Percentiles rank a stretch among this genome's conserved stretches.
phyloP scores from a whole-genome alignment of 495 filamentous ascomycete genomes.

The Xylaria venustula region DNA sequence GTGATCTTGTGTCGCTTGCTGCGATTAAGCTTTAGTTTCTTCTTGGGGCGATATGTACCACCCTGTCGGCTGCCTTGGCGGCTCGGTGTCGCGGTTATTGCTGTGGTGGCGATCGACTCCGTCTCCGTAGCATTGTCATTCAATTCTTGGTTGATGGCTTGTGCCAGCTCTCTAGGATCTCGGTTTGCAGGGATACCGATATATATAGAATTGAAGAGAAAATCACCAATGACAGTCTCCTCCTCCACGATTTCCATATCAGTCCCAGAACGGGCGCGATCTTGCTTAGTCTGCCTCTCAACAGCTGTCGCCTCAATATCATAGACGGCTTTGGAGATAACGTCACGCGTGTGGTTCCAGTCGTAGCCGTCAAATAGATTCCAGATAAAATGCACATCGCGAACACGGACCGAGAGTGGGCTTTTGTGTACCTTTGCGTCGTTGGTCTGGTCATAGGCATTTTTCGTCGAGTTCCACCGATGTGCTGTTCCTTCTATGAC shows the following conservation, averaged over 20 bases:
- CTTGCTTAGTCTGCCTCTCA: constrained; percentile 59
- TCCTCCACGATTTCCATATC: constrained; percentile 67
- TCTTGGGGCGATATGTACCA: constrained; percentile 44
- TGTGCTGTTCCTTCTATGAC: constrained; percentile 66
- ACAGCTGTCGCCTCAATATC: constrained; percentile 79
- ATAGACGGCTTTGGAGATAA: constrained; percentile 80
- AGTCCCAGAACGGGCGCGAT: constrained; percentile 40
- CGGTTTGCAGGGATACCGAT: constrained; percentile 86
- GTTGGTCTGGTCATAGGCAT: constrained; percentile 67
- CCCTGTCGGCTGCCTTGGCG: constrained; percentile 52
- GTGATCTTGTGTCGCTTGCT: constrained; percentile 94
- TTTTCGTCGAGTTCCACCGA: constrained; percentile 72
- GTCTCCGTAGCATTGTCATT: constrained; percentile 87
- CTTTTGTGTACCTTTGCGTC: constrained; percentile 60
- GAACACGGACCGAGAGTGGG: constrained; percentile 74
- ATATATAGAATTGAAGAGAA: constrained; percentile 98
- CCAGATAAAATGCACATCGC: constrained; percentile 93
- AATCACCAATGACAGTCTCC: constrained; percentile 86
- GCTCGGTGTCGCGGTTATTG: constrained; percentile 58
- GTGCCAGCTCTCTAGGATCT: constrained; percentile 75
- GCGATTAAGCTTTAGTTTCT: constrained; percentile 70
- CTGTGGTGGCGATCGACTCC: constrained; percentile 76
- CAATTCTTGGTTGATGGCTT: constrained; percentile 82
- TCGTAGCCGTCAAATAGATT: constrained; percentile 98
- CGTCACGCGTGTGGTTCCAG: constrained; percentile 84